phyloP scores from a whole-genome alignment of 306 rosid genomes.

The Oemleria cerasiformis region DNA sequence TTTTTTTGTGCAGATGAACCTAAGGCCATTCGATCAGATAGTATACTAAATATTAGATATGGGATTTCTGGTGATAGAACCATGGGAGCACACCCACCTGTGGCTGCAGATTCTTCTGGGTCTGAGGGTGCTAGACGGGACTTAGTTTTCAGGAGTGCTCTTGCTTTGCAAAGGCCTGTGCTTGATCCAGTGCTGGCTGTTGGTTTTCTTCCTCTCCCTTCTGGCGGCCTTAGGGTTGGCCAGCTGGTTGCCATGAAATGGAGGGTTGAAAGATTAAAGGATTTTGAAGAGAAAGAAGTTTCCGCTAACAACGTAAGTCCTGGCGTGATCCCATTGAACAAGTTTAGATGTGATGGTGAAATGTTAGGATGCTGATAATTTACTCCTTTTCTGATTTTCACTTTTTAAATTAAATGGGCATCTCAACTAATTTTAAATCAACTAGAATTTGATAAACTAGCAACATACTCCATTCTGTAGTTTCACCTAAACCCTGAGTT shows the following conservation, averaged over 20 bases:
- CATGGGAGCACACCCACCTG: slow-evolving; percentile 87
- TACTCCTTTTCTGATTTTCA: neutral
- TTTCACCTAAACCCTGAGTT: neutral
- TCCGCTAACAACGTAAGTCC: slow-evolving; percentile 59
- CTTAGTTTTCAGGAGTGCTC: slow-evolving; percentile 75
- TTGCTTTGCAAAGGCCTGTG: slow-evolving; percentile 89
- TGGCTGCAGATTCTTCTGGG: slow-evolving; percentile 38
- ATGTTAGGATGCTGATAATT: neutral
- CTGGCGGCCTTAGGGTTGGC: slow-evolving; percentile 82
- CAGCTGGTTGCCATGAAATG: slow-evolving; percentile 87
- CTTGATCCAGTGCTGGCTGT: slow-evolving; percentile 93
- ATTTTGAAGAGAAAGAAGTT: slow-evolving; percentile 51
- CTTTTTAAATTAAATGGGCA: neutral
- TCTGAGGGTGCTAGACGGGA: slow-evolving; percentile 51
- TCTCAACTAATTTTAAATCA: neutral
- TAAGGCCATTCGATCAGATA: slow-evolving; percentile 46
- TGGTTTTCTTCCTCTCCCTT: slow-evolving; percentile 97
- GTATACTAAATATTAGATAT: slow-evolving; percentile 77
- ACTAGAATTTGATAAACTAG: neutral
- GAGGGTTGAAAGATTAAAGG: slow-evolving; percentile 90
- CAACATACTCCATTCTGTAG: neutral
- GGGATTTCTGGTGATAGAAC: slow-evolving; percentile 80
- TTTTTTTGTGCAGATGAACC: slow-evolving; percentile 45
- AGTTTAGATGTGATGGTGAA: neutral
- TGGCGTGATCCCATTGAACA: neutral